phyloP scores from a whole-genome alignment of 1,284 basidiomycete species.

The Tilletia caries region DNA sequence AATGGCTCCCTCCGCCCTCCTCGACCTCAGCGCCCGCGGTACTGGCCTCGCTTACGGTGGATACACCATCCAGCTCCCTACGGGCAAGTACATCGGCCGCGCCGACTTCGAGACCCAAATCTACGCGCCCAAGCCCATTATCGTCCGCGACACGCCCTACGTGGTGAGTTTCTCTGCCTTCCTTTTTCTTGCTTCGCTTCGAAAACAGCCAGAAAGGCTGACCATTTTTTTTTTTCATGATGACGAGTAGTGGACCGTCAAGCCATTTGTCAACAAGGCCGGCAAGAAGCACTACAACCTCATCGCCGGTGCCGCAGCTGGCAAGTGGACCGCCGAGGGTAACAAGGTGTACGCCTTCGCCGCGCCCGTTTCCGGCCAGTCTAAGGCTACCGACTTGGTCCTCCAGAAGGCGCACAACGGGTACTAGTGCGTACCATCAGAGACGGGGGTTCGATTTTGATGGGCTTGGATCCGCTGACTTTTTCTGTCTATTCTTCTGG shows the following conservation, averaged over 20 bases:
- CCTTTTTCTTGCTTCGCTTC: background rate
- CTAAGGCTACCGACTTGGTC: background rate
- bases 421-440: background rate
- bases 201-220: too few relatives aligned
- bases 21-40: too few relatives aligned
- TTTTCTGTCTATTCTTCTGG: background rate
- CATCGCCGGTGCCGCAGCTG: background rate
- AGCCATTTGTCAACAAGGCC: background rate
- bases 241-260: background rate
- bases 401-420: background rate
- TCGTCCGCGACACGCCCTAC: constrained; percentile 10
- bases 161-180: background rate
- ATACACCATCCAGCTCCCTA: background rate
- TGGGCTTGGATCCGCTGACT: background rate
- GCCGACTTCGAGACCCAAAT: constrained; percentile 3
- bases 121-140: constrained; percentile 13
- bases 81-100: constrained; percentile 13
- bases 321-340: background rate
- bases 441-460: background rate
- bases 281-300: background rate
- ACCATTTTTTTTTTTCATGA: background rate
- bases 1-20: too few relatives aligned
- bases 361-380: background rate
- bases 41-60: too few relatives aligned
- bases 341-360: constrained; percentile 8